phyloP scores from a whole-genome alignment of 2,329 filamentous ascomycete species.

The Colletotrichum trifolii region DNA sequence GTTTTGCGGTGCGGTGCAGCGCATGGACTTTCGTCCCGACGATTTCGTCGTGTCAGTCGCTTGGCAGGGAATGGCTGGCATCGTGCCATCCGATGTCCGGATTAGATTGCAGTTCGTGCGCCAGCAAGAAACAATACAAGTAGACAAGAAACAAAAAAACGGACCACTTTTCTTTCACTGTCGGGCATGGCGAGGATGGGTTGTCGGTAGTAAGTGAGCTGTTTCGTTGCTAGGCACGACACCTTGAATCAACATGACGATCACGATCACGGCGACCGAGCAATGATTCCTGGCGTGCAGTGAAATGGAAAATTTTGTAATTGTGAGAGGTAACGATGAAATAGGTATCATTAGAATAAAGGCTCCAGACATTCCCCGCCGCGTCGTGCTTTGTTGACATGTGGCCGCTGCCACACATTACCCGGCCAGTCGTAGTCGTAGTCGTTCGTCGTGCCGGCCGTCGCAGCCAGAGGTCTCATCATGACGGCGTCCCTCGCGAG shows the following conservation, averaged over 20 bases:
- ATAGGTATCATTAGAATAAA: constrained; percentile 30
- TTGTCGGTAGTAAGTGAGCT: too few relatives aligned
- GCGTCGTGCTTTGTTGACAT: constrained; percentile 22
- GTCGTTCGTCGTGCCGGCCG: constrained; percentile 21
- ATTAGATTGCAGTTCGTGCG: neutral
- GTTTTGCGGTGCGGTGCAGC: neutral
- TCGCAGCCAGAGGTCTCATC: constrained; percentile 25
- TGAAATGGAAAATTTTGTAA: too few relatives aligned
- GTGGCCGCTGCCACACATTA: constrained; percentile 25
- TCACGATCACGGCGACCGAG: neutral
- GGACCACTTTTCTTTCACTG: neutral
- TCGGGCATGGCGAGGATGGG: too few relatives aligned
- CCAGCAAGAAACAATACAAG: too few relatives aligned
- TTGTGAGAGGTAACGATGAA: constrained; percentile 9
- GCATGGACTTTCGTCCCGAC: too few relatives aligned
- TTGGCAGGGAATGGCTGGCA: constrained; percentile 3
- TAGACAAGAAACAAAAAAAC: neutral
- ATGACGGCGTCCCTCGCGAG: constrained; percentile 26
- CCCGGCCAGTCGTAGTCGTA: neutral
- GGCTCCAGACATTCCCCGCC: constrained; percentile 13
- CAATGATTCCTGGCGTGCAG: constrained; percentile 1
- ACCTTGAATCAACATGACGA: too few relatives aligned
- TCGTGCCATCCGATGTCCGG: constrained; percentile 22
- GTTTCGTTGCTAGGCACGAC: neutral
- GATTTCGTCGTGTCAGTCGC: too few relatives aligned